Evolutionary conservation across 2,329 filamentous ascomycete species (phyloP).

Genomic region (Curvularia hawaiiensis): DNA sequence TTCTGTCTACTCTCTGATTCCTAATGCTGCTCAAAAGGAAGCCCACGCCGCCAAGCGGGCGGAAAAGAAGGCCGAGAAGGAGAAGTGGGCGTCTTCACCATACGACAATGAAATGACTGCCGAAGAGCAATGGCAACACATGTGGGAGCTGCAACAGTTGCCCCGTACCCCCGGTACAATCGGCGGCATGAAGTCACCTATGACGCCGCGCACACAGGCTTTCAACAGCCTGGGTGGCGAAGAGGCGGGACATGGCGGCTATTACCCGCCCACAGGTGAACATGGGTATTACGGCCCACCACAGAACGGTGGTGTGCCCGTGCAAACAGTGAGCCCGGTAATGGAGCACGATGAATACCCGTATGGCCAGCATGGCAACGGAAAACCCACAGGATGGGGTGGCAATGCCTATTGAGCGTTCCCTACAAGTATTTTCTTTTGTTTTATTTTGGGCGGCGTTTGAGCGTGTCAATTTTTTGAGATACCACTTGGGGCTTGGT

Average conservation of each 20-base stretch:
- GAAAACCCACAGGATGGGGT: constrained; percentile 5
- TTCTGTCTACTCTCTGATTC: constrained; percentile 61
- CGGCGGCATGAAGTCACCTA: constrained; percentile 36
- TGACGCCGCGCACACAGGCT: constrained; percentile 44
- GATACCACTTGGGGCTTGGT: constrained; percentile 23
- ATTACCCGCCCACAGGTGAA: constrained; percentile 13
- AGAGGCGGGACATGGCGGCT: constrained; percentile 17
- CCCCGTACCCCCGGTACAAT: constrained; percentile 42
- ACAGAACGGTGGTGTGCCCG: constrained; percentile 14
- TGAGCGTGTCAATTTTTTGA: constrained; percentile 24
- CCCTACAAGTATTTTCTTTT: background rate
- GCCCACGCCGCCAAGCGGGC: constrained; percentile 33
- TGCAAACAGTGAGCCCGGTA: constrained; percentile 26
- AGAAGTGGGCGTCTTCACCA: constrained; percentile 39
- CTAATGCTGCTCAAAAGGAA: constrained; percentile 41
- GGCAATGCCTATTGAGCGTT: constrained; percentile 20
- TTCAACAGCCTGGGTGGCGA: constrained; percentile 37
- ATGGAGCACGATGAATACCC: constrained; percentile 29
- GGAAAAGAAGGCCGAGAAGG: constrained; percentile 44
- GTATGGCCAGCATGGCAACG: constrained; percentile 31
- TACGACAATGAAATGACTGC: constrained; percentile 41
- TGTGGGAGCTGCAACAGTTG: constrained; percentile 49
- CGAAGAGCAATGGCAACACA: constrained; percentile 49
- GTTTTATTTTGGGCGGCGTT: constrained; percentile 20
- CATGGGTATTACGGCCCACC: constrained; percentile 20